Evolutionary conservation across 305 asterid genomes (phyloP), one percentile per base, ranked within the genome.

Genomic region (Solanum hybrid): DNA sequence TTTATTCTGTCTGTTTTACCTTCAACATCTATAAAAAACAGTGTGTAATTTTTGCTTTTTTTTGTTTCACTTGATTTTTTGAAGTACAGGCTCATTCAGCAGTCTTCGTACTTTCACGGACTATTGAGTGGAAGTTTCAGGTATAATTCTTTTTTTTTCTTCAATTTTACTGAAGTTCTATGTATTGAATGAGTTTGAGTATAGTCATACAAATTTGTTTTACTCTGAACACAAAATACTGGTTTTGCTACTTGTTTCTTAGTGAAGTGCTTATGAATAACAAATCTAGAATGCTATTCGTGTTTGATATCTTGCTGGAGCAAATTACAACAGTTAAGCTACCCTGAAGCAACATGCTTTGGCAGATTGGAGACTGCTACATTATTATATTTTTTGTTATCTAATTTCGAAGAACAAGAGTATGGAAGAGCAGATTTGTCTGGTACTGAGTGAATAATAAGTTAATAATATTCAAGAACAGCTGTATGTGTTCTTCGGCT

Each of bases 101-200:
- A 90, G 46, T 97, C 98, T 42, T 94, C 98, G 18, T 97, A 97
- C 90, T 96, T 97, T 88, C 95, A 95, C 57, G 98, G 98, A 24
- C 96, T 97, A 31, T 93, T 96, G 3, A 88, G 95, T 88, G 98
- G 99, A 90, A 94, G 93, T 89, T 97, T 95, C 90, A 92, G 99
- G 99, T 95, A 80, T 31, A 36, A 40, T 18, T 84, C 11, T 78
- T 86, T 78, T 86, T n/a, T 5, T 46, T 34, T 31, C 0, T 74
- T 39, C 42, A 37, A 40, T 8, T 75, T 64, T n/a, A 28, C 14
- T 69, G 35, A 86, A 24, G n/a, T 71, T 35, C 22, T 34, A 35
- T 84, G 3, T 42, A 20, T 35, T 79, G 31, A 5, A 5, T 78
- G 18, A 22, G 81, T 78, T 76, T 35, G 84, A 78, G 84, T 78